Evolutionary conservation across 164 flowering plant genomes (phyloP).

Genomic region (Chimonanthus praecox): DNA sequence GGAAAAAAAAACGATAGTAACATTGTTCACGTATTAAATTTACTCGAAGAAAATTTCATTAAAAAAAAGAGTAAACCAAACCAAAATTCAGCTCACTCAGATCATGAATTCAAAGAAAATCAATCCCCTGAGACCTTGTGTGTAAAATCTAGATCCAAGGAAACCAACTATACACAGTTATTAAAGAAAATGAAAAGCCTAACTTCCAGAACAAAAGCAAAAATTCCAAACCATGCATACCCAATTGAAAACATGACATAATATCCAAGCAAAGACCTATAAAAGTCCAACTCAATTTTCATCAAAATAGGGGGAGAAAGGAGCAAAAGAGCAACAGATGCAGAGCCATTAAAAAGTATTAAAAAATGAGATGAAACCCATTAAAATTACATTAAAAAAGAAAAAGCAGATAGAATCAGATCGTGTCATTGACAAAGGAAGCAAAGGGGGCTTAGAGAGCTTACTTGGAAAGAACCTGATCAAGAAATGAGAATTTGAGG

Average conservation of each 20-base stretch:
- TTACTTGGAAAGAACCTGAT: conserved; percentile 30
- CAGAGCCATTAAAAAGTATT: background rate
- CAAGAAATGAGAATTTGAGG: conserved; percentile 17
- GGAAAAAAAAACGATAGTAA: too few species aligned
- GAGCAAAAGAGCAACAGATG: background rate
- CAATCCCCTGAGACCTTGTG: background rate
- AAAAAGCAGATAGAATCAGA: background rate
- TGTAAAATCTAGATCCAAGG: background rate
- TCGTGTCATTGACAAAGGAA: background rate
- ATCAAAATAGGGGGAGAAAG: background rate
- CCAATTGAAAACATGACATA: background rate
- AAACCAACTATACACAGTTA: background rate
- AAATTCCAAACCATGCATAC: too few species aligned
- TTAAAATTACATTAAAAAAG: too few species aligned
- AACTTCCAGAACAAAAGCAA: background rate
- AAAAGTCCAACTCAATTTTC: background rate
- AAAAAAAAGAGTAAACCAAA: background rate
- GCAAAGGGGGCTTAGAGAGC: background rate
- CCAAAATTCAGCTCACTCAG: background rate
- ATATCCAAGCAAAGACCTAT: background rate
- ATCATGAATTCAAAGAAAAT: background rate
- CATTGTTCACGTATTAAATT: background rate
- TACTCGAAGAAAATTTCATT: too few species aligned
- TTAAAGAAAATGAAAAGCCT: background rate
- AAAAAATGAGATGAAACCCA: background rate